These are phyloP conservation scores for Chrysopogon serrulatus DNA, from an alignment of 176 grass and related monocot genomes.

Conservation along the genomic window DNA sequence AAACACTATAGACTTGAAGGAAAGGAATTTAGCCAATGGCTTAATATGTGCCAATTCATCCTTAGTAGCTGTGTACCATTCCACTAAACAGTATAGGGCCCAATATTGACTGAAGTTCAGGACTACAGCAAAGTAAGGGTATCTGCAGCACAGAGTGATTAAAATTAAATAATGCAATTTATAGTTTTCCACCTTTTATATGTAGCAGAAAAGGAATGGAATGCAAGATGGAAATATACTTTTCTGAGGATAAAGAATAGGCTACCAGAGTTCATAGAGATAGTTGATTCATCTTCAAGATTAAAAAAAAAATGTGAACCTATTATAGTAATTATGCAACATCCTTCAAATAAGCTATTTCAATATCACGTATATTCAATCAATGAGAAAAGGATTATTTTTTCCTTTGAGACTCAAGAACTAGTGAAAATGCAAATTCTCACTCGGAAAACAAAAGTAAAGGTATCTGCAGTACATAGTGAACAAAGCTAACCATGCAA, in stretches of 20 bases:
- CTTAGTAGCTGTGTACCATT: constrained; percentile 91
- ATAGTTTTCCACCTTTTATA: not conserved
- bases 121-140: constrained; percentile 77
- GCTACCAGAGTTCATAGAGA: not conserved
- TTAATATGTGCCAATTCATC: constrained; percentile 85
- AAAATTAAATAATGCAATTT: not conserved
- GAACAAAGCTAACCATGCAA: not conserved
- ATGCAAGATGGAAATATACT: not conserved
- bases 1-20: constrained; percentile 96
- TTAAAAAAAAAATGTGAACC: not conserved
- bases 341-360: not conserved
- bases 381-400: not conserved
- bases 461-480: not conserved
- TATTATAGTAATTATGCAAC: not conserved
- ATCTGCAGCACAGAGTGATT: constrained; percentile 37
- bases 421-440: not conserved
- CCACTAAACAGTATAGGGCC: constrained; percentile 92
- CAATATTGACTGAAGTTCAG: constrained; percentile 98
- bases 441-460: not conserved
- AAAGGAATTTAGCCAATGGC: constrained; percentile 84
- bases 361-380: not conserved
- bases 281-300: not conserved
- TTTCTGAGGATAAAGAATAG: constrained; percentile 1
- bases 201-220: constrained; percentile 10
- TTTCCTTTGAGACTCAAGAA: not conserved